Conservation (phyloP, 768 basidiomycete genomes). For the Boletus fagicola region DNA sequence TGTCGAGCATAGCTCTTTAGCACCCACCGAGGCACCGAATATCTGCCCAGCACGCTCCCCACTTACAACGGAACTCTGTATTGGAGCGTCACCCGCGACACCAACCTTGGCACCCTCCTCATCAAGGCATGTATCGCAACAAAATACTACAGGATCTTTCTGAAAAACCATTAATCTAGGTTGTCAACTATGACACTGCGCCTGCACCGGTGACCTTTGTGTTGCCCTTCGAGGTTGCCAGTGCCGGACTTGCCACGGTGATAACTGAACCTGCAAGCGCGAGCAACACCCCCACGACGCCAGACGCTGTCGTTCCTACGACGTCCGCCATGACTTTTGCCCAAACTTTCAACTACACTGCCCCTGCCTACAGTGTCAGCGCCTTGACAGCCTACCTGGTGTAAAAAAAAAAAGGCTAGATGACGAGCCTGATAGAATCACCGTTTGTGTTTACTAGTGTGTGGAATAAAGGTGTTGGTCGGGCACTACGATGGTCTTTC, state of each 20-base stretch:
- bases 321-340: constrained; percentile 37
- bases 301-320: constrained; percentile 46
- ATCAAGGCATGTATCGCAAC: constrained; percentile 50
- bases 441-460: not conserved
- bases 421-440: not conserved
- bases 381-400: constrained; percentile 25
- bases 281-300: constrained; percentile 55
- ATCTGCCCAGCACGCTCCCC: constrained; percentile 62
- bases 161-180: constrained; percentile 31
- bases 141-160: not conserved
- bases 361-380: constrained; percentile 46
- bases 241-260: constrained; percentile 45
- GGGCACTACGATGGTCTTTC: not conserved
- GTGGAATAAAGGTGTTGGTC: not conserved
- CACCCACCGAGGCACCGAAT: constrained; percentile 57
- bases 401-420: not conserved
- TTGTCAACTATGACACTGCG: constrained; percentile 49
- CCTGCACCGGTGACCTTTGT: constrained; percentile 47
- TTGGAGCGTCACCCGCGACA: constrained; percentile 55
- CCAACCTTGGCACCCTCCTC: constrained; percentile 36
- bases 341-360: constrained; percentile 50
- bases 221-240: constrained; percentile 52
- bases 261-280: constrained; percentile 47
- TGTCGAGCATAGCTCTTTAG: constrained; percentile 52
- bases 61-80: constrained; percentile 45